Evolutionary conservation across 495 filamentous ascomycete genomes (phyloP), one percentile per base, ranked within the genome.

Genomic region (Ramalina intermedia): DNA sequence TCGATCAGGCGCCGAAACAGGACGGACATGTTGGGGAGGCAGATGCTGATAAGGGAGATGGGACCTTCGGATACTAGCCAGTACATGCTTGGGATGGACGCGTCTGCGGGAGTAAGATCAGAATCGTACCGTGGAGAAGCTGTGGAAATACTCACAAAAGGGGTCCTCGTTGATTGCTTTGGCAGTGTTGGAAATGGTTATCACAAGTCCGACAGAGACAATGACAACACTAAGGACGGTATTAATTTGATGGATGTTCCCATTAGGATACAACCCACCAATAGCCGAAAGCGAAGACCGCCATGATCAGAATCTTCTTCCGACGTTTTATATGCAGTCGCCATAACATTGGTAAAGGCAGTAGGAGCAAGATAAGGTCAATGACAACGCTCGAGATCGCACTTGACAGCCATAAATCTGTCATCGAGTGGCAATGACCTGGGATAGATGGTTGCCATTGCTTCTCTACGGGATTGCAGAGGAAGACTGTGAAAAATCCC

Each of bases 391-490:
- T 51, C 20, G 16, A 27, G 12, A 51, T 26, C 27, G 16, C 21
- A 39, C 47, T 43, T 23, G 38, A 21, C 17, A 49, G 24, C 23
- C 27, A 49, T 26, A 41, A 21, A 11, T 18, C 14, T 18, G 12
- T 42, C 1, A 47, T 50, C 16, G 46, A 49, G 16, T 43, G 55
- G 35, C 56, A 58, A 27, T 48, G 50, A 17, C 51, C 54, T 13
- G 48, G 37, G 18, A 61, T 48, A 1, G 33, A 35, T 35, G 57
- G 48, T 17, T 61, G 48, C 63, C 62, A 66, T 33, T 50, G 55
- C 39, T 55, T 53, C 21, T 58, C 44, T 24, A 64, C 51, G 12
- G 63, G 63, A 6, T 47, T 51, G 50, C 60, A 66, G 24, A 59
- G 58, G 16, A 64, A 53, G 14, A 60, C 51, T 5, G 49, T 56